phyloP scores from a whole-genome alignment of 352 stramenopile genomes.

The Pythium folliculosum region DNA sequence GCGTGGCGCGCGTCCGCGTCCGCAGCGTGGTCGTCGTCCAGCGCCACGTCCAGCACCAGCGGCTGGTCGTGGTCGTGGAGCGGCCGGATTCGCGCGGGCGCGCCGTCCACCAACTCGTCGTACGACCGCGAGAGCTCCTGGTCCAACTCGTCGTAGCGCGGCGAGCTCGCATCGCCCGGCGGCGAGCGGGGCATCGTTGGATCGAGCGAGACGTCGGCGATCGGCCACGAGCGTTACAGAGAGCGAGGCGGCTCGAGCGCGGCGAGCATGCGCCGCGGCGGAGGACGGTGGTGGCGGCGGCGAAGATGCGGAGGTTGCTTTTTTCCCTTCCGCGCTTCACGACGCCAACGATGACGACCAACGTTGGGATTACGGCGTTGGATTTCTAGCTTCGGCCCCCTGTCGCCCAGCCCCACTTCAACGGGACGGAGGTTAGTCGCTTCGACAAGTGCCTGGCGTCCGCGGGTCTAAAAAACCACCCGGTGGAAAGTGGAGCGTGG shows the following conservation, averaged over 20 bases:
- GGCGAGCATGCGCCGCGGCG: constrained; percentile 11
- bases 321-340: no score
- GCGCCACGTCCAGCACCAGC: constrained; percentile 17
- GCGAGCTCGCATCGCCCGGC: neutral
- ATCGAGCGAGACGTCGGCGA: neutral
- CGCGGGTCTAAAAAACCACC: constrained; percentile 7
- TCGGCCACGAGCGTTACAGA: neutral
- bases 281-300: neutral
- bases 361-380: neutral
- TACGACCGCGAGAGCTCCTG: constrained; percentile 24
- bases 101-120: constrained; percentile 23
- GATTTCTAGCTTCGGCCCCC: neutral
- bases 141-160: constrained; percentile 15
- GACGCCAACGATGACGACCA: neutral
- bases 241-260: neutral
- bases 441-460: neutral
- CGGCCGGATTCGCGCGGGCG: neutral
- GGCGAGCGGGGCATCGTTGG: constrained; percentile 17
- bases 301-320: no score
- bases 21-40: constrained; percentile 1
- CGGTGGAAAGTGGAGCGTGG: constrained; percentile 2
- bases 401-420: neutral
- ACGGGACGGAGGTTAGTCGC: neutral
- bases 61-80: neutral
- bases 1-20: constrained; percentile 3